phyloP scores from a whole-genome alignment of 805 yeast species.

The Candida piceae region DNA sequence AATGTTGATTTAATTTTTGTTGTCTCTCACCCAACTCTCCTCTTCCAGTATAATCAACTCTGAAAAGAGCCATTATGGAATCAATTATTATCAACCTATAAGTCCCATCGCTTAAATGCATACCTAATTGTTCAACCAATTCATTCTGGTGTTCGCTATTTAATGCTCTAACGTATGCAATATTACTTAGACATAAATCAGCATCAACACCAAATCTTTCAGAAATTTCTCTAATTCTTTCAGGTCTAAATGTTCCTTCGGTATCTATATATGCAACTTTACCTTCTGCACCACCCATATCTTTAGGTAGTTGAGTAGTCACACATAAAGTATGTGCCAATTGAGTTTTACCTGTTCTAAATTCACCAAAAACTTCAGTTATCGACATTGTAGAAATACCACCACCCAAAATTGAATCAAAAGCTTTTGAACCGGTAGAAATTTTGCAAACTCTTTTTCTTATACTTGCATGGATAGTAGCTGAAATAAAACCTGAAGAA shows the following conservation, averaged over 20 bases:
- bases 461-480: constrained; percentile 60
- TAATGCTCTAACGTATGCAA: constrained; percentile 70
- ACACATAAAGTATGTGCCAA: constrained; percentile 75
- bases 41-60: constrained; percentile 75
- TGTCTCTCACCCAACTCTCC: constrained; percentile 76
- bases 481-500: constrained; percentile 69
- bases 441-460: constrained; percentile 59
- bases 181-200: constrained; percentile 62
- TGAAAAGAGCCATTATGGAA: constrained; percentile 73
- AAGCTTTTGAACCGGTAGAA: constrained; percentile 67
- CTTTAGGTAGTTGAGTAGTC: constrained; percentile 65
- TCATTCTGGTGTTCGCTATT: constrained; percentile 80
- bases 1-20: constrained; percentile 57
- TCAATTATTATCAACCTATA: constrained; percentile 60
- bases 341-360: constrained; percentile 80
- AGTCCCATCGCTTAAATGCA: constrained; percentile 61
- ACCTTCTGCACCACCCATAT: constrained; percentile 77
- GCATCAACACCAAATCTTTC: constrained; percentile 65
- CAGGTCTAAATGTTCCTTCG: constrained; percentile 79
- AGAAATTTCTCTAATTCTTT: constrained; percentile 59
- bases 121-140: constrained; percentile 60
- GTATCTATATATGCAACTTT: constrained; percentile 77
- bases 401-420: constrained; percentile 67
- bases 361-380: constrained; percentile 78
- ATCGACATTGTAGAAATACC: constrained; percentile 74